A percentile compares a stretch with the other conserved stretches of the same genome.
These are phyloP conservation scores for Babesia divergens DNA, from an alignment of 169 alveolate genomes.

Conservation along the genomic window DNA sequence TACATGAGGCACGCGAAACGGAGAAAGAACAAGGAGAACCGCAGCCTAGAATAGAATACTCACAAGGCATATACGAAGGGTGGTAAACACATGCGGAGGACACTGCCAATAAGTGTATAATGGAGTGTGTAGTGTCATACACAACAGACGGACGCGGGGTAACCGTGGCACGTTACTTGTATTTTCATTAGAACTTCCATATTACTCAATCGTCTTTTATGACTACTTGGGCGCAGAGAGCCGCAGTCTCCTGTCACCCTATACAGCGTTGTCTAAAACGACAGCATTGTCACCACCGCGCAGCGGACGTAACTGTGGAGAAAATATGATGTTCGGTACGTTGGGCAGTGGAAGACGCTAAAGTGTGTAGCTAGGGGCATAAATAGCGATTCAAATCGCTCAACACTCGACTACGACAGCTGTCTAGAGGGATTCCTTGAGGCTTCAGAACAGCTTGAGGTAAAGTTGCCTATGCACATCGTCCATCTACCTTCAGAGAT, in stretches of 20 bases:
- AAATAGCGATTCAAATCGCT: not conserved
- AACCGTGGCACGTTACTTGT: no score
- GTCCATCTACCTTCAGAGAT: not conserved
- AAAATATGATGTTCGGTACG: not conserved
- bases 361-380: not conserved
- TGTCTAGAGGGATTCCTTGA: slow-evolving; percentile 5
- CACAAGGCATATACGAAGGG: slow-evolving; percentile 41
- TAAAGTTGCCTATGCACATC: not conserved
- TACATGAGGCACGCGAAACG: not conserved
- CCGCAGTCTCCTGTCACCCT: no score
- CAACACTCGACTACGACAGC: not conserved
- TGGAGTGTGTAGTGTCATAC: no score
- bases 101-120: no score
- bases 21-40: not conserved
- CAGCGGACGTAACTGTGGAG: no score
- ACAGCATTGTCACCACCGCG: no score
- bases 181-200: no score
- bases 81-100: no score
- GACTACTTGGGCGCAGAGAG: no score
- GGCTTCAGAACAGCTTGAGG: not conserved
- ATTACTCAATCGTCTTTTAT: no score
- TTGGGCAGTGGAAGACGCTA: not conserved
- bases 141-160: no score
- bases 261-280: no score
- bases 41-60: not conserved